Base-by-base conservation (phyloP, 140 eudicot species). In the Stevia rebaudiana region DNA sequence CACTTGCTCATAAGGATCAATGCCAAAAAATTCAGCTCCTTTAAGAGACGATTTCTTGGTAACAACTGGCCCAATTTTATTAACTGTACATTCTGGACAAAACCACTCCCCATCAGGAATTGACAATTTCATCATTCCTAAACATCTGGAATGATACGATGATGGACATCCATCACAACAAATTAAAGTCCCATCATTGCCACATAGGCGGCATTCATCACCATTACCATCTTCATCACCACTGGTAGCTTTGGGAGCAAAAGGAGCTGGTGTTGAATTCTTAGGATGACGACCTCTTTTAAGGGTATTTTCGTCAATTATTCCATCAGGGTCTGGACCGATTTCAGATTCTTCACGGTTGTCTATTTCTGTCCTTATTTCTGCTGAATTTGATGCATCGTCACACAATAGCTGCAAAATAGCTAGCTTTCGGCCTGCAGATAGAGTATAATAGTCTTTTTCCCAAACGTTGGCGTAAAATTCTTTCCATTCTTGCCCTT, bases 101-200 rank as follows among this genome's bases (percentile, higher is more conserved):
- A 59, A 92, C 99, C 99, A 92, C 30, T 76, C 72, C 67, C 95
- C 99, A 40, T 78, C 81, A 39, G 97, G 94, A 63, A 92, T 83
- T 62, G 11, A 63, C 85, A 61, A 23, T 72, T 85, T 92, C 83
- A 62, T 71, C 41, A 88, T 76, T n/a, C 99, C 99, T 44, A 92
- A 67, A 72, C 99, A 92, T 79, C 99, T 83, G 46, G 96, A 75
- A 76, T 92, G 99, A 67, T 85, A 92, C 22, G 95, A 87, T 51
- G 88, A 83, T 0, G 99, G 99, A 44, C 99, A 92, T 56, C 96
- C 95, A 81, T 92, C 99, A 69, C 99, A 92, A 63, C 99, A 92
- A 62, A 92, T 74, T 68, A 92, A 80, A 5, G 83, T 83, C 53
- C 99, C 99, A 68, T 92, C 99, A 96, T 88, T 92, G 74, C 96